Base-by-base conservation (phyloP, 768 basidiomycete species). In the Phylloporus scabripes region DNA sequence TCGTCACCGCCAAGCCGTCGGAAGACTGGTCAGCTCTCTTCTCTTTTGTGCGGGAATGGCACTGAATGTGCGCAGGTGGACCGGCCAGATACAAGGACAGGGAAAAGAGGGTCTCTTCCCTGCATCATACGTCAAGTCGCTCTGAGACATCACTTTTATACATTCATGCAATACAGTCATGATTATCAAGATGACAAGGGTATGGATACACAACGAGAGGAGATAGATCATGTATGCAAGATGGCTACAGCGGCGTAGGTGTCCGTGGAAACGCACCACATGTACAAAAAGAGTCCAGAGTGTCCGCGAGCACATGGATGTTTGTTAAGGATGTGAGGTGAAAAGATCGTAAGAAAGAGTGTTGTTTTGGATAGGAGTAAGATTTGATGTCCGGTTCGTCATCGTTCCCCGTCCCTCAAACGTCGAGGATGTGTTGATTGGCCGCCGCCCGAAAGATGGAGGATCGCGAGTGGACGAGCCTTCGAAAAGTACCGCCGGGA, bases 51-150 rank as follows among this genome's bases (percentile, higher is more conserved):
- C 2, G 24, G 15, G 8, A 14, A 18, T 4, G 38, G 38, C 45
- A 48, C 20, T 23, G 47, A 45, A 39, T 29, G 48, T 45, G 50
- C 50, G 45, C 57, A 85, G 83, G 83, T 85, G 83, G 83, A 81
- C 77, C 15, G 83, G 82, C 11, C 76, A 80, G 64, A 62, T 77
- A 38, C 70, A 83, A 52, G 82, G 82, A 12, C 73, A 72, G 60
- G 82, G 78, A 11, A 75, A 64, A 59, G 72, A 72, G 46, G 83
- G 83, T 3, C 63, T 84, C 36, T 80, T 85, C 63, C 83, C 83
- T 18, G 83, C 83, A 15, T 77, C 82, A 24, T 85, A 85, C 68
- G 83, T 82, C 56, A 79, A 80, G 60, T 53, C 77, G n/a, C 49
- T 82, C 60, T 83, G 70, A 66, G n/a, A n/a, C n/a, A n/a, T n/a